Base-by-base conservation (phyloP, 495 filamentous ascomycete species). In the Parathielavia hyrcaniae region DNA sequence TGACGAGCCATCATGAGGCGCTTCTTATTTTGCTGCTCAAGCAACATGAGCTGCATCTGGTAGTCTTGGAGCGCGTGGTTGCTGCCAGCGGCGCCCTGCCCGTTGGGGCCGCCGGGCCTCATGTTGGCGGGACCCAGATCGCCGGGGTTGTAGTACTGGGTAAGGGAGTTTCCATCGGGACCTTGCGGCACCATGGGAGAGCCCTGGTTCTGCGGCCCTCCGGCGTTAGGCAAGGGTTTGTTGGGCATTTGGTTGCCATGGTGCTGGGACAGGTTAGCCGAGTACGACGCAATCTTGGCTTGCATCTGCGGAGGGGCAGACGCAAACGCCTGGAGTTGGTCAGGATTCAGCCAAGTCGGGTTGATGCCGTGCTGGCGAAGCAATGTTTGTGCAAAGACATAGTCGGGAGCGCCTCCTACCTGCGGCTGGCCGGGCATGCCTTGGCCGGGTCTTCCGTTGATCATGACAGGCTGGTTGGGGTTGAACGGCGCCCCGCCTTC, bases 1-100 rank as follows among this genome's bases (percentile, higher is more conserved):
- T 95, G 89, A 44, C 93, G 86, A 57, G 93, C 93, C 91, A 96
- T 95, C 81, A 97, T 86, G 65, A 98, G 76, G 22, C 93, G 80
- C 67, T 92, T 93, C 81, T 97, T 98, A 65, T 97, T 98, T 71
- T 98, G 93, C 74, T 98, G 93, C 72, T 98, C 93, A 41, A 98
- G 84, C 54, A 98, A 72, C 93, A 97, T 97, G 68, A 98, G 77
- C 67, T 98, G 93, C 93, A 97, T 96, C 75, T 98, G 93, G 72
- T 98, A 97, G 70, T 97, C 95, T 69, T 97, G 92, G 54, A 98
- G 78, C 39, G 95, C 95, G 71, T 96, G 91, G 66, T 93, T 96
- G 68, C 90, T 90, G 50, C 82, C 80, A 53, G 75, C 77, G 13
- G 69, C 68, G 41, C 78, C 74, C 62, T 72, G 73, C 68, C 78